Conservation (phyloP, 768 basidiomycete species). For the Kwoniella botswanensis region DNA sequence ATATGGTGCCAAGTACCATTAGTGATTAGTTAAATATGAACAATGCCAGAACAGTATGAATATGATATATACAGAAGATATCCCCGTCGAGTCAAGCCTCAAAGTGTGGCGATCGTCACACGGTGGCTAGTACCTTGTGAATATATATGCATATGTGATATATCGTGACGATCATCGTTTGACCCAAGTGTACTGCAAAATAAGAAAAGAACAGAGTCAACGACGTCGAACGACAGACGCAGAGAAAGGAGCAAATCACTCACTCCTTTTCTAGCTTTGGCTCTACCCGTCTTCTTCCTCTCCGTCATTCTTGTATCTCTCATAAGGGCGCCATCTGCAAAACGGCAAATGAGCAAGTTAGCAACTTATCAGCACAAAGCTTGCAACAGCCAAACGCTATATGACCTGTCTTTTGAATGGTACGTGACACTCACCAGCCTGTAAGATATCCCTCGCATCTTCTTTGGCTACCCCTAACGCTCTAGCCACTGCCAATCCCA, state of each 20-base stretch:
- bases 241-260: slow-evolving; percentile 56
- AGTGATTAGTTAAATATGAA: no score
- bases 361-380: not conserved
- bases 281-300: slow-evolving; percentile 91
- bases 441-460: slow-evolving; percentile 68
- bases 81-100: no score
- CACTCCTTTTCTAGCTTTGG: slow-evolving; percentile 91
- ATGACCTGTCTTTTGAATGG: not conserved
- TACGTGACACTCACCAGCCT: slow-evolving; percentile 66
- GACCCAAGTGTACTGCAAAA: slow-evolving; percentile 84
- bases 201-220: slow-evolving; percentile 17
- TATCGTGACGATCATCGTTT: slow-evolving; percentile 68
- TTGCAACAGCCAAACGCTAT: not conserved
- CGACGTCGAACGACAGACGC: not conserved
- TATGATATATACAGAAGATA: no score
- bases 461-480: slow-evolving; percentile 68
- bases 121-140: no score
- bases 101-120: no score
- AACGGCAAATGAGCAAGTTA: slow-evolving; percentile 6
- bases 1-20: no score
- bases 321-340: slow-evolving; percentile 76
- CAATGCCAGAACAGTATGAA: no score
- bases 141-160: not conserved
- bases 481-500: slow-evolving; percentile 63
- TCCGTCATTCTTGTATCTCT: slow-evolving; percentile 98